Percentiles rank a stretch among this genome's conserved stretches.
These are phyloP conservation scores for Macrophomina tecta DNA, from an alignment of 2,329 filamentous ascomycete genomes.

Conservation along the genomic window DNA sequence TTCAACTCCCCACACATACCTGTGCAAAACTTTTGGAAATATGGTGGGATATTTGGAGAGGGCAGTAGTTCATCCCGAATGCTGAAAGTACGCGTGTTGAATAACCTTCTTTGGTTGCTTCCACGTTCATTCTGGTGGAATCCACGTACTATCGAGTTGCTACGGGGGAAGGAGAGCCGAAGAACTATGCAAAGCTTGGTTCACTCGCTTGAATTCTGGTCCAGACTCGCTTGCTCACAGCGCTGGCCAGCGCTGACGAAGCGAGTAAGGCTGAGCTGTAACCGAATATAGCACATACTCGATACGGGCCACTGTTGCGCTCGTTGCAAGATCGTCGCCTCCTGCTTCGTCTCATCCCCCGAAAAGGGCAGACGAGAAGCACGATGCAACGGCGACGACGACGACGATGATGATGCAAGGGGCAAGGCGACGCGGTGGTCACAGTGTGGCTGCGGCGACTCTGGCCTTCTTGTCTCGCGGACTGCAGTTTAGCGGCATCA, in stretches of 20 bases:
- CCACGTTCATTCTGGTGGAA: neutral
- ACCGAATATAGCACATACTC: conserved; percentile 10
- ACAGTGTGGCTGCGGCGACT: neutral
- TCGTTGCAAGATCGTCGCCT: conserved; percentile 19
- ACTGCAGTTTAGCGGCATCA: neutral
- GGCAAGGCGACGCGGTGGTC: neutral
- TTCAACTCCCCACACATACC: too few relatives aligned
- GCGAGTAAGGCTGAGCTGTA: conserved; percentile 15
- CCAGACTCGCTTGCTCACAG: neutral
- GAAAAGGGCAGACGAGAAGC: neutral
- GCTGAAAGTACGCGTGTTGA: too few relatives aligned
- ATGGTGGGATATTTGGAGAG: too few relatives aligned
- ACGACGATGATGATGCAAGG: conserved; percentile 6
- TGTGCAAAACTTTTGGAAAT: too few relatives aligned
- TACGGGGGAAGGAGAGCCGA: neutral
- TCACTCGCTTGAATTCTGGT: neutral
- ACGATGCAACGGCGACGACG: neutral
- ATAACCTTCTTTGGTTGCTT: neutral
- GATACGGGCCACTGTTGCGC: conserved; percentile 3
- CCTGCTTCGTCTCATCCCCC: conserved; percentile 18
- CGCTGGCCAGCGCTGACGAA: neutral
- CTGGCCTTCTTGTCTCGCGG: neutral
- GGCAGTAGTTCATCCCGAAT: too few relatives aligned
- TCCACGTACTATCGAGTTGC: neutral
- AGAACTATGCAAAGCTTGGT: neutral